phyloP scores from a whole-genome alignment of 2,329 filamentous ascomycete species.

The Colletotrichum kahawae region DNA sequence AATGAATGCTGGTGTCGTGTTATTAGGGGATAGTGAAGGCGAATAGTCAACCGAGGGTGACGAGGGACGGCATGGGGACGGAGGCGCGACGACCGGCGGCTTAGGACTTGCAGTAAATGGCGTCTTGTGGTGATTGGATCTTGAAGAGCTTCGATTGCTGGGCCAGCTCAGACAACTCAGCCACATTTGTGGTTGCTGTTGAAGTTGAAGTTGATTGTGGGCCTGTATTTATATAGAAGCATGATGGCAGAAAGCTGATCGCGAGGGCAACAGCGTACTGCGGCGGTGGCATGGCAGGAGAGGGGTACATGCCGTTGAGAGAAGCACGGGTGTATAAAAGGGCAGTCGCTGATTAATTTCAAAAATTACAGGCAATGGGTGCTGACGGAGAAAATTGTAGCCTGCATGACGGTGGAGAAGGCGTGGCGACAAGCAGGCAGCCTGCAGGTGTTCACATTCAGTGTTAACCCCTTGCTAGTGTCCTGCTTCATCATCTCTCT shows the following conservation, averaged over 20 bases:
- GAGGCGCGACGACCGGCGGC: too few species aligned
- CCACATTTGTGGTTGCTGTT: neutral
- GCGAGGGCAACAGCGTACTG: accelerated
- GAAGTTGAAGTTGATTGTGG: neutral
- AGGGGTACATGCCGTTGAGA: too few species aligned
- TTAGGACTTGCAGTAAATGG: too few species aligned
- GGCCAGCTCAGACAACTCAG: too few species aligned
- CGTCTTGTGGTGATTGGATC: neutral
- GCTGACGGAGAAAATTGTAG: too few species aligned
- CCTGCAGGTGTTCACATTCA: accelerated
- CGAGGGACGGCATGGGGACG: too few species aligned
- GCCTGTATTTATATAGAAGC: neutral
- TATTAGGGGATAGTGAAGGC: too few species aligned
- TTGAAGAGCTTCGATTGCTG: too few species aligned
- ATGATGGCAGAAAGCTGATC: neutral
- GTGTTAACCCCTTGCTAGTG: accelerated
- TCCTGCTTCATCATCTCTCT: neutral
- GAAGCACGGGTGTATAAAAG: neutral
- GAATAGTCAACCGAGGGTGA: neutral
- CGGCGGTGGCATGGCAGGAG: neutral
- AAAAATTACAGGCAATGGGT: neutral
- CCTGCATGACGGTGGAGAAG: neutral
- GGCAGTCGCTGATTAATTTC: neutral
- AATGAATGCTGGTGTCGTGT: too few species aligned
- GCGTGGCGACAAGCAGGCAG: neutral